Base-by-base conservation (phyloP, 495 filamentous ascomycete species). In the Talaromyces ruber region DNA sequence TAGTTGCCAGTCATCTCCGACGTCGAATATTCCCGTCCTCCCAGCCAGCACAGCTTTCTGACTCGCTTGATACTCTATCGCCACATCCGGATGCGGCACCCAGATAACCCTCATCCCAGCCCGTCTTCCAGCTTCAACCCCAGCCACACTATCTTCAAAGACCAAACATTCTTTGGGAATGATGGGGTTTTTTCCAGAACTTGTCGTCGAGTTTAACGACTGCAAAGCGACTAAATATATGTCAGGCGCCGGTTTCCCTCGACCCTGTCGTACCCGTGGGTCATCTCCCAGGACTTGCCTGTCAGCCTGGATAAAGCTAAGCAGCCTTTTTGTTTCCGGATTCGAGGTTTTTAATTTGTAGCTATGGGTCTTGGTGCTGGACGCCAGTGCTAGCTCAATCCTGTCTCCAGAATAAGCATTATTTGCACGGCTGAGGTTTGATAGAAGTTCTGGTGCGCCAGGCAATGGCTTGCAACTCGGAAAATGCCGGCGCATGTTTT, bases 81-180 rank as follows among this genome's bases (percentile, higher is more conserved):
- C 55, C 59, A 77, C 53, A 22, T 69, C 72, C 21, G 60, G 32
- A 70, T 76, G 71, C 50, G 76, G 76, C 21, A 76, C 71, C 74
- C 76, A 78, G 58, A 71, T 55, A 29, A 79, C 74, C 63, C 76
- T 70, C 76, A 79, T 79, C 2, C 76, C 76, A 22, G 76, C 76
- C 54, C 72, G 43, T 67, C 73, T 73, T 43, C 69, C 76, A 61
- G 76, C 76, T 63, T 76, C 73, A 4, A 78, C 75, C 14, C 76
- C 76, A 53, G 67, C 67, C 14, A 78, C 63, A 30, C 69, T 73
- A 71, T 79, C 76, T 64, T 77, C 76, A 59, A 78, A 78, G 8
- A 79, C 76, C 61, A 78, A 64, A 67, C 74, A 79, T 62, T 79
- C 76, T 11, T 66, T 61, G 2, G 68, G 59, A 43, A 50, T 63